Conservation (phyloP, 495 filamentous ascomycete genomes). For the Neurospora terricola region DNA sequence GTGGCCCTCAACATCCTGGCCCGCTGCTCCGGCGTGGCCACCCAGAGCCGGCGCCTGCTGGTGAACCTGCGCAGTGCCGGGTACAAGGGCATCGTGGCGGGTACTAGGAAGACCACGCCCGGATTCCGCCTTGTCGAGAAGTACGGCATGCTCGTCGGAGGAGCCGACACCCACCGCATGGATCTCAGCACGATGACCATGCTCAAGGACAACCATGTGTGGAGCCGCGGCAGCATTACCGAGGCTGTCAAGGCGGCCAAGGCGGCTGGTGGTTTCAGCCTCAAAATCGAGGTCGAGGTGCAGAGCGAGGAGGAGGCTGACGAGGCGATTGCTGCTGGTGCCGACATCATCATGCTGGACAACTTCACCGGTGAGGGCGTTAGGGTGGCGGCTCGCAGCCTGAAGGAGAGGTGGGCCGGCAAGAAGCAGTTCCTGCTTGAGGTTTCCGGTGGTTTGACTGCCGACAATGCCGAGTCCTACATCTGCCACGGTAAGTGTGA, state of each 20-base stretch:
- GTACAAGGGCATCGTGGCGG: conserved; percentile 77
- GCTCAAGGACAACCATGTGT: conserved; percentile 98
- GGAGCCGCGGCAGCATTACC: conserved; percentile 76
- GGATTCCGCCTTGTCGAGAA: conserved; percentile 95
- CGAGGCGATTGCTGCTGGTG: conserved; percentile 81
- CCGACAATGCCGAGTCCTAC: conserved; percentile 71
- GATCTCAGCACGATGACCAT: conserved; percentile 93
- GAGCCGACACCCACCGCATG: conserved; percentile 82
- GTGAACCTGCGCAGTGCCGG: conserved; percentile 48
- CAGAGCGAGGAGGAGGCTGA: conserved; percentile 78
- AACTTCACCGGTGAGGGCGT: conserved; percentile 79
- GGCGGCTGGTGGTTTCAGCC: conserved; percentile 71
- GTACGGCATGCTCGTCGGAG: conserved; percentile 91
- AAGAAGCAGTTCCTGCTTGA: conserved; percentile 68
- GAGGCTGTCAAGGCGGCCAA: conserved; percentile 76
- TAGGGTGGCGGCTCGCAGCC: conserved; percentile 52
- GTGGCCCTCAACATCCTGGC: conserved; percentile 89
- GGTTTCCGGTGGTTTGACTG: conserved; percentile 82
- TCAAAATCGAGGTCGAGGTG: conserved; percentile 96
- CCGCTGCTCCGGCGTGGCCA: conserved; percentile 86
- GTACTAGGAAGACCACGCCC: conserved; percentile 92
- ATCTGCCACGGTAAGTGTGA: conserved; percentile 54
- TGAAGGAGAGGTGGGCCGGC: conserved; percentile 68
- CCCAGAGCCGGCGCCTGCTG: conserved; percentile 46
- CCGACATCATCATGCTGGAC: conserved; percentile 94